phyloP scores from a whole-genome alignment of 768 basidiomycete genomes.

The Rubroboletus satanas region DNA sequence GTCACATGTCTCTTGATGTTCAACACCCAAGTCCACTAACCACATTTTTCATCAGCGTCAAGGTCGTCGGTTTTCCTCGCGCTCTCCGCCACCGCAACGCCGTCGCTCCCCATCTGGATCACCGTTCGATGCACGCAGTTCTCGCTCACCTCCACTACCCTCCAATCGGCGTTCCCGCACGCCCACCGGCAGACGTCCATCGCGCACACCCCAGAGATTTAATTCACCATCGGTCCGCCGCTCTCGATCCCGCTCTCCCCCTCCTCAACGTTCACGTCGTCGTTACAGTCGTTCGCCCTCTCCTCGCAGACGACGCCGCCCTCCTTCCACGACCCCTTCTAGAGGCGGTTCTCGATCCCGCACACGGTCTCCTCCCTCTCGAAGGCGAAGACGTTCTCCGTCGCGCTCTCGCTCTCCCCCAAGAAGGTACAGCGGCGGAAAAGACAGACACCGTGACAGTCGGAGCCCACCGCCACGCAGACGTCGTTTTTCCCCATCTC shows the following conservation, averaged over 20 bases:
- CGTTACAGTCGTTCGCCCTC: constrained; percentile 27
- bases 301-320: constrained; percentile 27
- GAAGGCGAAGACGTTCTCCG: constrained; percentile 36
- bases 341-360: constrained; percentile 39
- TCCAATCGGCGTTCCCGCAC: constrained; percentile 38
- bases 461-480: constrained; percentile 35
- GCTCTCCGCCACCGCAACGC: constrained; percentile 46
- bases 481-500: constrained; percentile 45
- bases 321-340: constrained; percentile 34
- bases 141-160: constrained; percentile 36
- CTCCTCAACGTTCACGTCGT: constrained; percentile 22
- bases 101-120: constrained; percentile 41
- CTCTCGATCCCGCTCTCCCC: constrained; percentile 35
- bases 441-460: constrained; percentile 27
- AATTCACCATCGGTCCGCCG: constrained; percentile 37
- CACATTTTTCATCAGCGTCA: constrained; percentile 33
- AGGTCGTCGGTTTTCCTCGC: constrained; percentile 43
- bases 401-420: constrained; percentile 31
- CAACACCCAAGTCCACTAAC: constrained; percentile 5
- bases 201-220: constrained; percentile 26
- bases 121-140: constrained; percentile 37
- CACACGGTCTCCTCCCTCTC: constrained; percentile 39
- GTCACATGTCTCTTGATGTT: constrained; percentile 6
- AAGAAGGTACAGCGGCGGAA: constrained; percentile 17
- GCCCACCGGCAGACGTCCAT: constrained; percentile 35